Conservation (phyloP, 176 grass and related monocot species). For the Aegilops sharonensis region DNA sequence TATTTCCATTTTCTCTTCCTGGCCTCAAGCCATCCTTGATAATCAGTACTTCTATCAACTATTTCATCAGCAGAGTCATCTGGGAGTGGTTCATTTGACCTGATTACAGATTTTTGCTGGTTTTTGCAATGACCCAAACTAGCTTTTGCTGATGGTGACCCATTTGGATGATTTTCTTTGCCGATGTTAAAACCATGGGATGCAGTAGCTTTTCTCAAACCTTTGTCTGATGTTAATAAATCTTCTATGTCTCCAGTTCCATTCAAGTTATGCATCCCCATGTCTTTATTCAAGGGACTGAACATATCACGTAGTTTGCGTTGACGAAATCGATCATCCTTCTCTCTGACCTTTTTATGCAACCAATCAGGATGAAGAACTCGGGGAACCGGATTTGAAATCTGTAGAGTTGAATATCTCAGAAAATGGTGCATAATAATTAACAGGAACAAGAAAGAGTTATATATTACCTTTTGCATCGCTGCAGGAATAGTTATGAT, state of each 20-base stretch:
- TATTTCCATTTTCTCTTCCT: constrained; percentile 95
- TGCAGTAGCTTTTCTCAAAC: constrained; percentile 33
- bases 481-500: constrained; percentile 98
- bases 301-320: constrained; percentile 92
- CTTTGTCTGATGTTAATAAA: constrained; percentile 39
- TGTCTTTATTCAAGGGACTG: constrained; percentile 52
- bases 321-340: constrained; percentile 89
- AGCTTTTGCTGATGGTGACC: constrained; percentile 40
- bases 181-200: constrained; percentile 46
- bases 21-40: constrained; percentile 90
- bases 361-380: constrained; percentile 97
- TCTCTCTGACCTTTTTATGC: constrained; percentile 95
- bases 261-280: constrained; percentile 40
- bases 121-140: constrained; percentile 19
- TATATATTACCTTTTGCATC: constrained; percentile 83
- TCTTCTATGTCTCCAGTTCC: constrained; percentile 74
- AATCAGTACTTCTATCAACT: constrained; percentile 70
- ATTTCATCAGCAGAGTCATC: constrained; percentile 35
- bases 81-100: constrained; percentile 36
- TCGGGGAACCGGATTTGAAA: constrained; percentile 95
- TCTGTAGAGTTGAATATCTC: constrained; percentile 48
- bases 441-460: constrained; percentile 19
- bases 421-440: constrained; percentile 26
- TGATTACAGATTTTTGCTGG: constrained; percentile 30
- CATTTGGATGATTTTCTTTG: constrained; percentile 61